A percentile compares a stretch with the other conserved stretches of the same genome.
Conservation (phyloP, 177 flowering plant genomes). For the Vitis hybrid region DNA sequence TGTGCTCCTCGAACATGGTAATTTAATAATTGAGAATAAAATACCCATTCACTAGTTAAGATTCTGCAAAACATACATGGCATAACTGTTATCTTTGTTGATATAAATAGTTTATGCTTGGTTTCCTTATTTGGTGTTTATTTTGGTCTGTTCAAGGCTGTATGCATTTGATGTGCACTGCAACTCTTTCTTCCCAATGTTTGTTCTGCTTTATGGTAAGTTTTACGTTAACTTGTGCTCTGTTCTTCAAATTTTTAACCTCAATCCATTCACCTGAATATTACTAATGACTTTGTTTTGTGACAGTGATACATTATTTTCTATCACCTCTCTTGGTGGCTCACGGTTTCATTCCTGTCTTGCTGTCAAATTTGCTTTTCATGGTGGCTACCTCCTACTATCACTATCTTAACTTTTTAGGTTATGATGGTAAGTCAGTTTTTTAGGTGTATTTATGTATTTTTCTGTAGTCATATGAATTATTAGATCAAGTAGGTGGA, state of each 20-base stretch:
- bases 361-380: conserved; percentile 91
- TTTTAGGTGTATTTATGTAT: background rate
- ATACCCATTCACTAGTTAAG: too few species aligned
- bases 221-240: background rate
- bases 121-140: conserved; percentile 20
- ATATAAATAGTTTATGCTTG: background rate
- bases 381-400: conserved; percentile 90
- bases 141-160: conserved; percentile 55
- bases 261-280: background rate
- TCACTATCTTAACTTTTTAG: conserved; percentile 95
- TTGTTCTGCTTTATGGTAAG: conserved; percentile 92
- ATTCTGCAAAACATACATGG: too few species aligned
- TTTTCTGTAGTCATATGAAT: background rate
- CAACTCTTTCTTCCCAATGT: conserved; percentile 99
- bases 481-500: background rate
- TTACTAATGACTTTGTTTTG: conserved; percentile 24
- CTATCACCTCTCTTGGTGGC: conserved; percentile 88
- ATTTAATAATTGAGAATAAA: too few species aligned
- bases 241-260: background rate
- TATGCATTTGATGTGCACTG: conserved; percentile 99
- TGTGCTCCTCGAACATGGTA: too few species aligned
- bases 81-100: background rate
- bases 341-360: conserved; percentile 80
- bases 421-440: conserved; percentile 85
- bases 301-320: conserved; percentile 91